These are phyloP conservation scores for Solanum lignicaule DNA, from an alignment of 257 asterid genomes.

Conservation along the genomic window DNA sequence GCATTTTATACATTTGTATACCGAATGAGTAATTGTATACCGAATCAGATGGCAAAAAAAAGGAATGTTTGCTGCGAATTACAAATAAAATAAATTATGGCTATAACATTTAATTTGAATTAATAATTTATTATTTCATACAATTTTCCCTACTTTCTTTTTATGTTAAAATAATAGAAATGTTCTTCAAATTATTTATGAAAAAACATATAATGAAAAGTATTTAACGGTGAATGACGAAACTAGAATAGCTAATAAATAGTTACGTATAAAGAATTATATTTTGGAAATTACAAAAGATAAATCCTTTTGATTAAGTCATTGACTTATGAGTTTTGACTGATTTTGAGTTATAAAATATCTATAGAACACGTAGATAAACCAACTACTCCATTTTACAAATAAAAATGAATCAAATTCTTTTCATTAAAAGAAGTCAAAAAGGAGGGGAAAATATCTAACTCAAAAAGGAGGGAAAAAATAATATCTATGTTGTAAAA, in stretches of 20 bases:
- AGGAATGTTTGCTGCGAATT: too few species aligned
- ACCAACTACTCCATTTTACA: not conserved
- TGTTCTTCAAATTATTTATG: not conserved
- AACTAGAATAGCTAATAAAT: not conserved
- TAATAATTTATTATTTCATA: too few species aligned
- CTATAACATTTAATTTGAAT: too few species aligned
- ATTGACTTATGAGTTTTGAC: too few species aligned
- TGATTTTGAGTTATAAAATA: not conserved
- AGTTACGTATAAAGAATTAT: not conserved
- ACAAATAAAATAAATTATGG: too few species aligned
- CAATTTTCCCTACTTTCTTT: too few species aligned
- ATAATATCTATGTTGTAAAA: not conserved
- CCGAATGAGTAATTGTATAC: too few species aligned
- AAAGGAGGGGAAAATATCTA: not conserved
- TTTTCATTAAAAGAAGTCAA: not conserved
- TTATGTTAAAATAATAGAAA: not conserved
- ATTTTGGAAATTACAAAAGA: too few species aligned
- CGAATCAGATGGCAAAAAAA: too few species aligned
- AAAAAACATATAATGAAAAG: not conserved
- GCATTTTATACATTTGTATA: too few species aligned
- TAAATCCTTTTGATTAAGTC: too few species aligned
- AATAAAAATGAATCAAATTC: not conserved
- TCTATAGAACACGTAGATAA: too few species aligned
- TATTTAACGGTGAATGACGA: not conserved
- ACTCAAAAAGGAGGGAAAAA: not conserved